Evolutionary conservation across 2,329 filamentous ascomycete species (phyloP).

Genomic region (Parastagonospora nodorum): DNA sequence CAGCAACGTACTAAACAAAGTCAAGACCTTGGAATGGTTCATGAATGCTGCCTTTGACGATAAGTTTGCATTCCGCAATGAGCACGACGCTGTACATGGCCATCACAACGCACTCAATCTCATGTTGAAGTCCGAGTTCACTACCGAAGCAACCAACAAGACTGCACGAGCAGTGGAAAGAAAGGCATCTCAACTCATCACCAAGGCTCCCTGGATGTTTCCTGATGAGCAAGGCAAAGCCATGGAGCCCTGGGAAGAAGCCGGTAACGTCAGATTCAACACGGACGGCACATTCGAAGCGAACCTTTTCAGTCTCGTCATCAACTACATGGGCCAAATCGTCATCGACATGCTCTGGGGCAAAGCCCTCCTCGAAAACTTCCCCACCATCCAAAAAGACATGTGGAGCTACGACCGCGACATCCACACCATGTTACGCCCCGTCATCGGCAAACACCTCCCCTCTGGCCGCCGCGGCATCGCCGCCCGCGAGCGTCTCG

Average conservation of each 20-base stretch:
- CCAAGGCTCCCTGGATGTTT: slow-evolving; percentile 4
- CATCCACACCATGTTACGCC: slow-evolving; percentile 12
- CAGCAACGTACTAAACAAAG: slow-evolving; percentile 9
- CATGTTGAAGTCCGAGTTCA: slow-evolving; percentile 20
- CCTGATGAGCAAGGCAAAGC: slow-evolving; percentile 6
- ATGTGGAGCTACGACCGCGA: slow-evolving; percentile 18
- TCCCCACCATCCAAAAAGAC: slow-evolving; percentile 12
- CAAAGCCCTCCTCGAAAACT: slow-evolving; percentile 13
- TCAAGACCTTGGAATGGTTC: slow-evolving; percentile 19
- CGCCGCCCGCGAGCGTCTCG: slow-evolving; percentile 7
- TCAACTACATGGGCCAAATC: slow-evolving; percentile 19
- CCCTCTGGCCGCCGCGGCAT: slow-evolving; percentile 8
- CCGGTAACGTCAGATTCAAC: slow-evolving; percentile 15
- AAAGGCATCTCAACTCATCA: slow-evolving; percentile 11
- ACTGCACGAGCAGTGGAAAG: slow-evolving; percentile 9
- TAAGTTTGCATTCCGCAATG: slow-evolving; percentile 8
- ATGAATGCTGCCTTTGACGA: slow-evolving; percentile 14
- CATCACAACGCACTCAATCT: slow-evolving; percentile 14
- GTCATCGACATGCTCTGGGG: slow-evolving; percentile 21
- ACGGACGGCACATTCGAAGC: slow-evolving; percentile 14
- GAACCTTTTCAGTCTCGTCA: slow-evolving; percentile 2
- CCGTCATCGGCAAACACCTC: slow-evolving; percentile 8
- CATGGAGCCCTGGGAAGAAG: slow-evolving; percentile 15
- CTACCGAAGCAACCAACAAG: slow-evolving; percentile 13
- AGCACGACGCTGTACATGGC: slow-evolving; percentile 14